Base-by-base conservation (phyloP, 768 basidiomycete genomes). In the Russula sp. region DNA sequence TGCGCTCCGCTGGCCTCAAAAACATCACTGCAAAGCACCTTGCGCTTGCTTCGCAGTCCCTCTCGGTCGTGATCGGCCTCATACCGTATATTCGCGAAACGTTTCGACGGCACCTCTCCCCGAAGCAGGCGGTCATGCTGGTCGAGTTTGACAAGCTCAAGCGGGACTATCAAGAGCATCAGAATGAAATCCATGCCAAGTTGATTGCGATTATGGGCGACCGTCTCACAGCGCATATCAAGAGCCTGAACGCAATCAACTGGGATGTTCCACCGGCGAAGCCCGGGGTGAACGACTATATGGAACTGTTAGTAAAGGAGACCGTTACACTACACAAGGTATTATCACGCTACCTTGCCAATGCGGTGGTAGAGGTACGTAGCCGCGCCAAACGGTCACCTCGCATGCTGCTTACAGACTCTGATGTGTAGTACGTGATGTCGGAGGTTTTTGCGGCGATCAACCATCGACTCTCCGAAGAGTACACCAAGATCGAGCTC, bases 1-100 rank as follows among this genome's bases (percentile, higher is more conserved):
- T 98, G 95, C 81, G 94, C 46, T 94, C 92, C 18, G 97, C 97
- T 20, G 97, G 97, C 7, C 75, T 99, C 69, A 98, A 92, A 75
- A 96, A 98, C 71, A 99, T 99, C 71, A 98, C 97, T 0, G 97
- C 97, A 43, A 97, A 93, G 73, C 96, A 99, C 77, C 80, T 99
- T 25, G 94, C 95, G 34, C 82, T 99, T 48, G 97, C 97, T 3
- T 98, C 95, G 34, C 97, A 98, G 71, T 93, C 93, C 14, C 78
- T 99, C 47, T 96, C 95, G 39, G 86, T 98, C 71, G 87, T 96
- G 77, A 90, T 93, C 67, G 85, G 91, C 39, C 84, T 99, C 51
- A 91, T 98, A 58, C 94, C 97, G 1, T 98, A 98, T 71, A 86
- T 98, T 55, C 88, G 97, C 50, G 97, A 99, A 76, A 87, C 88